phyloP scores from a whole-genome alignment of 2,329 filamentous ascomycete species.

The Neurospora sp. region DNA sequence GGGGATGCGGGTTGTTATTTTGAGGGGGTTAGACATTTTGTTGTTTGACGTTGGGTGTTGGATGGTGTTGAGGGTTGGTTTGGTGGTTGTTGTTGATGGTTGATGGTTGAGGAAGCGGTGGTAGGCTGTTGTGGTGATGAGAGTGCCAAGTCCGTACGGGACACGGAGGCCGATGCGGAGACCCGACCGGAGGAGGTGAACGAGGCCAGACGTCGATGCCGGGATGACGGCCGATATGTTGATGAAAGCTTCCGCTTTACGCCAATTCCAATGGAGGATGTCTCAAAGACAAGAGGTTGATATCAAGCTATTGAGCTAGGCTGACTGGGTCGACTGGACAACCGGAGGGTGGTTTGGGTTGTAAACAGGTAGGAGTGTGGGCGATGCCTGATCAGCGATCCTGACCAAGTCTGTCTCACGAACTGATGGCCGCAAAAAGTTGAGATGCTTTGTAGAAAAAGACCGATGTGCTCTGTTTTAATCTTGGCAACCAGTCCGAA shows the following conservation, averaged over 20 bases:
- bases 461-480: background rate
- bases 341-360: background rate
- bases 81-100: background rate
- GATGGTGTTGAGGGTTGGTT: background rate
- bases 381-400: background rate
- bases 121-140: background rate
- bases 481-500: background rate
- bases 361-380: background rate
- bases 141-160: background rate
- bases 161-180: background rate
- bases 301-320: background rate
- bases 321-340: background rate
- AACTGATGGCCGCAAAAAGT: background rate
- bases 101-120: background rate
- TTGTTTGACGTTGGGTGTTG: background rate
- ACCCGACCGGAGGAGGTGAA: background rate
- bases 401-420: background rate
- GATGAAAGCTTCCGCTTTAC: background rate
- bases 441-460: background rate
- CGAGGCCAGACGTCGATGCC: background rate
- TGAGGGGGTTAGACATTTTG: constrained; percentile 22
- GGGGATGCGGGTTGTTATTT: constrained; percentile 30
- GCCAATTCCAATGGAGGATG: background rate
- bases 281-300: background rate
- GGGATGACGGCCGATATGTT: background rate